Base-by-base conservation (phyloP, 1,284 basidiomycete genomes). In the Microbotryomycetes sp. region DNA sequence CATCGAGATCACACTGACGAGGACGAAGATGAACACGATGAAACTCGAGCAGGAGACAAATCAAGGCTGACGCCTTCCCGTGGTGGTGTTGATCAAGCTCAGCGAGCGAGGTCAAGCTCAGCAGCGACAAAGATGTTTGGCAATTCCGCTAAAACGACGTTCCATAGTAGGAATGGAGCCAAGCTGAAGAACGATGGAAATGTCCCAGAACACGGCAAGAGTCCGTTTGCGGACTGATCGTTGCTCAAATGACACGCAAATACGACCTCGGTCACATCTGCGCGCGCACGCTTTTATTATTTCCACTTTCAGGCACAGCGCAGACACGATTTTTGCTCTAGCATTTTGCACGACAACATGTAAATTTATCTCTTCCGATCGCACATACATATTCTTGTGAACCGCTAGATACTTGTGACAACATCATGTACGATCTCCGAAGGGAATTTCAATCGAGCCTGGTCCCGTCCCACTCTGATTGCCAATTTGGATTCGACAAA, bases 401-500 rank as follows among this genome's bases (percentile, higher is more conserved):
- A n/a, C n/a, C n/a, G n/a, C n/a, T n/a, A n/a, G n/a, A n/a, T n/a
- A n/a, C n/a, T n/a, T n/a, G n/a, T n/a, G n/a, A n/a, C n/a, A n/a
- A n/a, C 36, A 19, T 19, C 36, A 42, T 42, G 36, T 19, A 42
- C 36, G 19, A 42, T 42, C 36, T n/a, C n/a, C n/a, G n/a, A 42
- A 42, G 12, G 36, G 19, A 42, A 42, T 19, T 12, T 42, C 36
- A 52, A 1, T 28, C n/a, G n/a, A n/a, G n/a, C n/a, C n/a, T 29
- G 22, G 50, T 52, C 12, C 50, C 50, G 57, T 62, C 48, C 36
- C 85, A 86, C 71, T 87, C 86, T 42, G 19, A 19, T 42, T 42
- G 36, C 86, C 86, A 88, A 42, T 75, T 77, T 73, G 84, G 86
- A 6, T 76, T 81, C 19, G 76, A 74, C 70, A 92, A 88, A 25